Conservation (phyloP, 495 filamentous ascomycete species). For the Lindgomyces ingoldianus region DNA sequence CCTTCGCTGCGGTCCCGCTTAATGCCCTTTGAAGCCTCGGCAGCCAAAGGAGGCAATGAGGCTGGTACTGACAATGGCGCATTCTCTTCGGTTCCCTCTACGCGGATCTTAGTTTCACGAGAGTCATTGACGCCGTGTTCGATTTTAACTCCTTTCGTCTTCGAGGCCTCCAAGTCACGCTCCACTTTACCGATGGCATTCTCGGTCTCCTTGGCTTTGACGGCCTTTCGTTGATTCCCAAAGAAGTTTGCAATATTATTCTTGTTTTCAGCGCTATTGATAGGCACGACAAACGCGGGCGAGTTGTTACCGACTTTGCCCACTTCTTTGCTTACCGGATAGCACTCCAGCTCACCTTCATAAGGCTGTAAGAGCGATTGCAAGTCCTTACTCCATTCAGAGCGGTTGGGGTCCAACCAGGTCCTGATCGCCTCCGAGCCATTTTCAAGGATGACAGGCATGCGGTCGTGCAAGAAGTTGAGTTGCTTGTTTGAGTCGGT, state of each 20-base stretch:
- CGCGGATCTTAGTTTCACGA: constrained; percentile 47
- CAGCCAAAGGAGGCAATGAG: neutral
- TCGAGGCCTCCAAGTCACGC: constrained; percentile 40
- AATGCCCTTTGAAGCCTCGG: constrained; percentile 32
- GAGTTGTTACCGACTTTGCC: constrained; percentile 96
- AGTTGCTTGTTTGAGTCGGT: constrained; percentile 78
- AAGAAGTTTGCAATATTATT: constrained; percentile 94
- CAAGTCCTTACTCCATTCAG: constrained; percentile 75
- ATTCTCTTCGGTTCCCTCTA: constrained; percentile 52
- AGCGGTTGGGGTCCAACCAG: constrained; percentile 77
- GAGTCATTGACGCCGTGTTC: constrained; percentile 46
- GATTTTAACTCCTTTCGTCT: constrained; percentile 39
- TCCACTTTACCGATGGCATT: constrained; percentile 26
- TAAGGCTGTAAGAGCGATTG: constrained; percentile 77
- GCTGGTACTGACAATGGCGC: constrained; percentile 49
- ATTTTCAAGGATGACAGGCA: constrained; percentile 89
- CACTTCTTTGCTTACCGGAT: constrained; percentile 83
- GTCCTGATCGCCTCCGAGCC: constrained; percentile 66
- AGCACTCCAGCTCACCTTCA: constrained; percentile 76
- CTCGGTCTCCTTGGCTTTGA: constrained; percentile 34
- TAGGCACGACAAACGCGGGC: constrained; percentile 75
- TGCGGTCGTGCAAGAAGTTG: constrained; percentile 84
- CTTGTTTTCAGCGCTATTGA: constrained; percentile 83
- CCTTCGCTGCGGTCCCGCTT: constrained; percentile 60
- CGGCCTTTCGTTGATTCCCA: constrained; percentile 54